These are phyloP conservation scores for Suillus variegatus DNA, from an alignment of 768 basidiomycete genomes.

Conservation along the genomic window DNA sequence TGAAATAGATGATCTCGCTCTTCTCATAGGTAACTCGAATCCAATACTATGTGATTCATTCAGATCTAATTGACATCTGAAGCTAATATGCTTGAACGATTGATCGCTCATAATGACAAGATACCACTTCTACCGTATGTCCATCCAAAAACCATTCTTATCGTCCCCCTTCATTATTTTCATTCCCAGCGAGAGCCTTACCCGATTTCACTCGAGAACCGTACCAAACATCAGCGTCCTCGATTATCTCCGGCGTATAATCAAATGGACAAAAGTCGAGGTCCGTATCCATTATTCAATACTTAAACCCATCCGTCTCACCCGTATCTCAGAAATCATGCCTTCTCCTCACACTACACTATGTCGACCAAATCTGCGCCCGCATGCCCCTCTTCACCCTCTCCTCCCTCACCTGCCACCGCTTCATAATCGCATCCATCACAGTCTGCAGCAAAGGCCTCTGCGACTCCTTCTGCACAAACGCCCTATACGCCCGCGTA, in stretches of 20 bases:
- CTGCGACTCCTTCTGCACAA: conserved; percentile 94
- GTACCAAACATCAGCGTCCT: conserved; percentile 85
- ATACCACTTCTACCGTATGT: conserved; percentile 87
- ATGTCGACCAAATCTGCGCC: conserved; percentile 92
- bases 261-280: conserved; percentile 95
- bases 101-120: conserved; percentile 95
- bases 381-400: conserved; percentile 88
- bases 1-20: conserved; percentile 78
- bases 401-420: conserved; percentile 95
- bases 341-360: conserved; percentile 80
- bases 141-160: conserved; percentile 13
- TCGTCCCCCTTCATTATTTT: conserved; percentile 14
- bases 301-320: not conserved
- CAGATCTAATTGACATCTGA: conserved; percentile 23
- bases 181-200: conserved; percentile 73
- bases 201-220: conserved; percentile 94
- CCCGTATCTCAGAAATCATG: conserved; percentile 60
- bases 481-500: conserved; percentile 92
- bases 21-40: conserved; percentile 74
- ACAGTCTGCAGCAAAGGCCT: conserved; percentile 93
- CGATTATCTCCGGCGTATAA: conserved; percentile 93
- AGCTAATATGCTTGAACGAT: conserved; percentile 96
- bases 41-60: conserved; percentile 18
- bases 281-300: conserved; percentile 42
- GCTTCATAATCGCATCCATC: conserved; percentile 94